Evolutionary conservation across 352 stramenopile genomes (phyloP), one percentile per base, ranked within the genome.

Genomic region (Globisporangium nagaii): DNA sequence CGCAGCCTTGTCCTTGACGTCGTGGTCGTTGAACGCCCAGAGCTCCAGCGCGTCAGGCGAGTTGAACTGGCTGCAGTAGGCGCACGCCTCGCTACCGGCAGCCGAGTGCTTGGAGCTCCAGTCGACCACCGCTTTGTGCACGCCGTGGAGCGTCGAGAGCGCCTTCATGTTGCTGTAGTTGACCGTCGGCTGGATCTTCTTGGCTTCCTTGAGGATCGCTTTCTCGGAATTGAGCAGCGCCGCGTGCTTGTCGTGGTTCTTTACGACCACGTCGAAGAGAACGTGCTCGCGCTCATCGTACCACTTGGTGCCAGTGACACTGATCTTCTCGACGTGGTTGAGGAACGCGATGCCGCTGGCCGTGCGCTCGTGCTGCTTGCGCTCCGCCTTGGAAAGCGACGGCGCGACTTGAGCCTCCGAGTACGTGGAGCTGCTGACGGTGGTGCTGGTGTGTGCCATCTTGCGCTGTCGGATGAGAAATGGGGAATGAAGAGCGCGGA

Each of bases 61-160:
- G 19, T 46, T 45, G 35, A 55, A 55, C 15, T 55, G 25, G 4
- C 27, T 45, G 25, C 35, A 55, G 34, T 55, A 55, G 22, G 34
- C 22, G 11, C 48, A 36, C 44, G 30, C 17, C 17, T 6, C 6
- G 15, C 19, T 11, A 4, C 27, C 27, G 28, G 32, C 27, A 11
- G 13, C n/a, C 13, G 39, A 8, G 4, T 36, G 27, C 28, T 51
- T 51, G 28, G 17, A 7, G 30, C 27, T 51, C 44, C 44, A 51
- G 27, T 51, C 44, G 44, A 10, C 11, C 17, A 51, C 30, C 2
- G 28, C 28, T 10, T 8, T 6, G 10, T 39, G 44, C 17, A 51
- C 28, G 44, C 27, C 11, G 6, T 51, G 5, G 44, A 51, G 44
- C 28, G 44, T 51, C 44, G 44, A 17, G 44, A 51, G 27, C 17